phyloP scores from a whole-genome alignment of 140 eudicot genomes.

The Cichorium intybus region DNA sequence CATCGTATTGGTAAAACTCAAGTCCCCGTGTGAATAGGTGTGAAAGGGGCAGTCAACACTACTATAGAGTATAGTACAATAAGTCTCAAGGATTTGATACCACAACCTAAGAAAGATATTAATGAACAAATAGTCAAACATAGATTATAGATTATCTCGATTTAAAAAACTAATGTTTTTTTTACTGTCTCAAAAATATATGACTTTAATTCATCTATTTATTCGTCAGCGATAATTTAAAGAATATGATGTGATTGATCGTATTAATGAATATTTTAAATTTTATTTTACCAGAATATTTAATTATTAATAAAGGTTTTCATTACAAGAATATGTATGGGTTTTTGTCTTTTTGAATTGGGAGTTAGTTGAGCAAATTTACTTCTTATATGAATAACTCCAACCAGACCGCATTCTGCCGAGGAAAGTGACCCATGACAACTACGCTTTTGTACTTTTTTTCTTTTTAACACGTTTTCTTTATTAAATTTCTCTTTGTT shows the following conservation, averaged over 20 bases:
- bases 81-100: background rate
- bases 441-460: conserved; percentile 33
- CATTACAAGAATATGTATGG: background rate
- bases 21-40: background rate
- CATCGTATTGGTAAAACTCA: background rate
- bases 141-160: background rate
- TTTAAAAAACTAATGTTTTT: background rate
- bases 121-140: background rate
- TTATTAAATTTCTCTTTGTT: conserved; percentile 1
- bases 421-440: conserved; percentile 37
- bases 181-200: background rate
- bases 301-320: background rate
- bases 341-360: conserved; percentile 1
- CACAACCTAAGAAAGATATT: background rate
- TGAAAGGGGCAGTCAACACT: background rate
- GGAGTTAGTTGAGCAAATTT: conserved; percentile 31
- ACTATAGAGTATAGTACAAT: background rate
- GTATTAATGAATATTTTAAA: background rate
- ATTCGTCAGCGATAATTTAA: background rate
- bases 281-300: background rate
- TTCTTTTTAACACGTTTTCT: background rate
- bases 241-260: background rate
- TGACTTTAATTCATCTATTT: background rate
- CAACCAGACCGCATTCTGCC: conserved; percentile 26
- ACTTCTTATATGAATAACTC: conserved; percentile 33